Conservation (phyloP, 2,329 filamentous ascomycete species). For the Talaromyces pinophilus region DNA sequence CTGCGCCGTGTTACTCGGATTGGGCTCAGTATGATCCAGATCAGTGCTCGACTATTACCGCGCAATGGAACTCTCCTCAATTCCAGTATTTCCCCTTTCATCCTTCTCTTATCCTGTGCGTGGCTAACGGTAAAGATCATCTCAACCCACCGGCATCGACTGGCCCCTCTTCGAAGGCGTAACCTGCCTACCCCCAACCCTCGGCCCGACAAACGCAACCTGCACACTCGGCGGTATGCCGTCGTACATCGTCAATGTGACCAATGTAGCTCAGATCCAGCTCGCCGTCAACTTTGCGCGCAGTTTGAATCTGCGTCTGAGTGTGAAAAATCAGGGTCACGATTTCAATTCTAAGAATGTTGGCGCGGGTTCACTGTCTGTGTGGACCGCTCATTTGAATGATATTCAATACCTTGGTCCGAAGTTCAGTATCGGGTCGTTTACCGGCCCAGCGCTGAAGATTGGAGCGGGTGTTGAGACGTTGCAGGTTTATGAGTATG, state of each 20-base stretch:
- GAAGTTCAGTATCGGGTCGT: conserved; percentile 36
- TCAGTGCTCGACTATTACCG: conserved; percentile 33
- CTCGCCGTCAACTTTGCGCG: conserved; percentile 22
- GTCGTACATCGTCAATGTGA: conserved; percentile 40
- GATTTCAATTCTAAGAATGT: conserved; percentile 44
- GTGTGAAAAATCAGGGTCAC: conserved; percentile 22
- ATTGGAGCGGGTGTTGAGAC: conserved; percentile 17
- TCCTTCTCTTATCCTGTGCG: too few relatives aligned
- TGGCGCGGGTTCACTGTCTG: conserved; percentile 49
- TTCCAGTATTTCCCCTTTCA: conserved; percentile 1
- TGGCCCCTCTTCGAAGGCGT: conserved; percentile 16
- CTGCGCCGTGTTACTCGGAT: conserved; percentile 38
- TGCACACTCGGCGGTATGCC: conserved; percentile 30
- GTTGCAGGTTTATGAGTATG: conserved; percentile 25
- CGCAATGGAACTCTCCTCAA: conserved; percentile 31
- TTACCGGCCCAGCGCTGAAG: conserved; percentile 25
- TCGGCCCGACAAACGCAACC: conserved; percentile 6
- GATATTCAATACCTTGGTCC: conserved; percentile 33
- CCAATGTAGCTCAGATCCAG: conserved; percentile 22
- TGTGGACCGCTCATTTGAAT: conserved; percentile 55
- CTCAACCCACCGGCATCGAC: conserved; percentile 15
- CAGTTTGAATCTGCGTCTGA: conserved; percentile 17
- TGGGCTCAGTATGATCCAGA: conserved; percentile 36
- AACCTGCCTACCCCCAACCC: conserved; percentile 12
- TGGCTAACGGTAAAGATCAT: conserved; percentile 10